Percentiles rank a stretch among this genome's conserved stretches.
phyloP scores from a whole-genome alignment of 208 protist genomes.

The Entamoeba dispar region DNA sequence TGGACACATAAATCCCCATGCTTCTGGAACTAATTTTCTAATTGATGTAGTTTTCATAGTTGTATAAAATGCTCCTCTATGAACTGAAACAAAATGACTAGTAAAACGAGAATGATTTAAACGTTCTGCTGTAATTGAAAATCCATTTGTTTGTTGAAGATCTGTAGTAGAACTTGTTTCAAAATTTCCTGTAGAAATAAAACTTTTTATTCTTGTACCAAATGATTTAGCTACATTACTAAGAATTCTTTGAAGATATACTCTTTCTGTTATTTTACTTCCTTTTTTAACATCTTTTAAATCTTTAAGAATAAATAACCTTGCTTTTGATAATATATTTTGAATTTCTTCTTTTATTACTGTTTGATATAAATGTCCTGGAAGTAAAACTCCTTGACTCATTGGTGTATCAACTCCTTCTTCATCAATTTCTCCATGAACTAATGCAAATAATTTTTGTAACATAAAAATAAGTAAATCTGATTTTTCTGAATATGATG shows the following conservation, averaged over 20 bases:
- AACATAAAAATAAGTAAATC: slow-evolving; percentile 68
- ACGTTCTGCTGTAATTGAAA: slow-evolving; percentile 84
- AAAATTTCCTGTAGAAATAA: slow-evolving; percentile 59
- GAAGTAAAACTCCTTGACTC: slow-evolving; percentile 77
- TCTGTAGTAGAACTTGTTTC: slow-evolving; percentile 44
- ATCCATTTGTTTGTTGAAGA: slow-evolving; percentile 62
- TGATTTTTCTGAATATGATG: slow-evolving; percentile 60
- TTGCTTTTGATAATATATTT: neutral
- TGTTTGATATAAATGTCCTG: slow-evolving; percentile 56
- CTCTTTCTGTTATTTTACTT: neutral
- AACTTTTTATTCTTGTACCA: slow-evolving; percentile 42
- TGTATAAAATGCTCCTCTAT: slow-evolving; percentile 82
- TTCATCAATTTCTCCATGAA: slow-evolving; percentile 37
- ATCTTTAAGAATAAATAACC: neutral
- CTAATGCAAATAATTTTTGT: slow-evolving; percentile 73
- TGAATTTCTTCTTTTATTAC: slow-evolving; percentile 2
- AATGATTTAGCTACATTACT: slow-evolving; percentile 13
- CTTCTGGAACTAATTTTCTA: slow-evolving; percentile 87
- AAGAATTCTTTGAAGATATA: neutral
- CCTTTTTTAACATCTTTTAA: neutral
- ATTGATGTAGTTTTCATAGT: slow-evolving; percentile 68
- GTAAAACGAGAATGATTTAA: slow-evolving; percentile 95
- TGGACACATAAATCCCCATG: slow-evolving; percentile 96
- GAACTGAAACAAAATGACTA: slow-evolving; percentile 82
- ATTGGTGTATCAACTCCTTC: slow-evolving; percentile 76